Evolutionary conservation across 1,139 yeast genomes (phyloP), one percentile per base, ranked within the genome.

Genomic region (Candida anutae): DNA sequence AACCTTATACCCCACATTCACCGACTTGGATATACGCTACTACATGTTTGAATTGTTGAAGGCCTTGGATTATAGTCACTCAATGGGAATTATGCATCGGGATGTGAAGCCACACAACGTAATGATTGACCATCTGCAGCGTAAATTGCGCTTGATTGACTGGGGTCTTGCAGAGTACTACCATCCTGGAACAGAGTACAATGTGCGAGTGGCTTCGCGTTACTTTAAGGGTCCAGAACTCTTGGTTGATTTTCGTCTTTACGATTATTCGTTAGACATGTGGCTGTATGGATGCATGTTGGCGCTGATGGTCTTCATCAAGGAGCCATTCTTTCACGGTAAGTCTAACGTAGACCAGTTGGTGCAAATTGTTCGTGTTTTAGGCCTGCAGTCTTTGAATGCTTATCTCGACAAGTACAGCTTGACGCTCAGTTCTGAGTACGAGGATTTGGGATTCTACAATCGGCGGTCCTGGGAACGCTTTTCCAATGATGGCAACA

Each of bases 131-230:
- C 97, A 90, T 42, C 74, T 74, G 30, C 67, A 68, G 40, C 72
- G 74, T 44, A 63, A 62, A 35, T 62, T 93, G 41, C 72, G 96
- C 39, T 70, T 93, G 39, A 93, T 93, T 41, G 99, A 93, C 62
- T 93, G 98, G 98, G 99, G 99, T 8, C 66, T 93, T 34, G 98
- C 98, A 4, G 99, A 93, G 55, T 90, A 88, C 50, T 93, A 93
- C 53, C 98, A 93, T 50, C 82, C 87, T 5, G 94, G 94, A 14
- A 84, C 83, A 40, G 95, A 87, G 46, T 90, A 88, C 55, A 93
- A 93, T 46, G 98, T 90, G 16, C 74, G 99, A 41, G 99, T 93
- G 12, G 98, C 98, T 1, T 84, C 95, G n/a, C 71, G 98, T 40
- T 90, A 90, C 55, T 93, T 85, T 61, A 93, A 93, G 58, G 98